Evolutionary conservation across 352 stramenopile genomes (phyloP), one percentile per base, ranked within the genome.

Genomic region (Blastocystis sp.): DNA sequence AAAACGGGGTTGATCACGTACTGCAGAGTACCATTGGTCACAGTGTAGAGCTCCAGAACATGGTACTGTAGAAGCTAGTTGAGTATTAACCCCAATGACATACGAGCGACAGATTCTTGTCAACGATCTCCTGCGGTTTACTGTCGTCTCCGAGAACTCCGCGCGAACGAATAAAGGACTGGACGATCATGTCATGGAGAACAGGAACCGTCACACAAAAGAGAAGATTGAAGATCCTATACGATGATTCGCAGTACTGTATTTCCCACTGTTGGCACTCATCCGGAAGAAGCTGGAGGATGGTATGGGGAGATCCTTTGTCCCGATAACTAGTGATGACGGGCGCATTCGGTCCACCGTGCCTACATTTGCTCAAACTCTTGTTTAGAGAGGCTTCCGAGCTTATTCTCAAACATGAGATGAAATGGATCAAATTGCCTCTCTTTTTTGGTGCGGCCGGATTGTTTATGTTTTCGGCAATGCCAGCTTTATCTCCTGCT

Each of bases 151-250:
- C 51, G n/a, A 27, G 18, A 32, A 59, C 51, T 32, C 51, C 51
- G 11, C 11, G 11, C 18, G 42, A 48, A 54, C 48, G 44, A 9
- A 40, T 48, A 81, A 81, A 81, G 40, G 53, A 63, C n/a, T 29
- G 56, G 14, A 64, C 11, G 2, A 81, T 44, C 29, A 38, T 29
- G 29, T 81, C 51, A 4, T 40, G 46, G 9, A 27, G 27, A 63
- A 81, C 21, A 32, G 69, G 69, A n/a, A 36, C 24, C 36, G 4
- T 63, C 34, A 81, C 53, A 29, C 69, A 65, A 21, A 81, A 81
- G 2, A 81, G 51, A 27, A 81, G 11, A 48, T 81, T 81, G 46
- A 81, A 81, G 48, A 81, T 81, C 34, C 69, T 81, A 21, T 64
- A 81, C n/a, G n/a, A n/a, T n/a, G n/a, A n/a, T n/a, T n/a, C n/a